Base-by-base conservation (phyloP, 495 filamentous ascomycete species). In the Penicillium argentinense region DNA sequence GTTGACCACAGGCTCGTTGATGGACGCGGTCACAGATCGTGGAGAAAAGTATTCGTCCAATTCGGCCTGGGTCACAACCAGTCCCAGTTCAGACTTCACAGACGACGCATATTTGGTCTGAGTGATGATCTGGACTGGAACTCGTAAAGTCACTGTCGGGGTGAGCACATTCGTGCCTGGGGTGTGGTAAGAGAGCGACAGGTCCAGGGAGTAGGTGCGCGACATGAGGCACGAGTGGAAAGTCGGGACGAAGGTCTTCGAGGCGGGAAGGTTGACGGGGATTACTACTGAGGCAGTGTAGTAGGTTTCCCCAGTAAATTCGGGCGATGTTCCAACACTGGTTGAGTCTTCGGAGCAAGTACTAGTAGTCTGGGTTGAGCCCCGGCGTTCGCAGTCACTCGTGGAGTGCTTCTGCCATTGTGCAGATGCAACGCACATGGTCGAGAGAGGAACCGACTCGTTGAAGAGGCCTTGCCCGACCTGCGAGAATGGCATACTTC, bases 161-260 rank as follows among this genome's bases (percentile, higher is more conserved):
- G 71, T 80, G 19, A 71, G 54, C 14, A 80, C 60, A 22, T 75
- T 74, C n/a, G 80, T 68, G 14, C 73, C 73, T 4, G 80, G 73
- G 0, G 81, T 78, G 42, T 82, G 77, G 29, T 88, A 67, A 3
- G 81, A 73, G 42, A 92, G 59, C 6, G 74, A 72, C 38, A 97
- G 68, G 30, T 86, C 83, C 16, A 97, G 74, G 7, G 76, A 71
- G 69, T 98, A 97, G 18, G 84, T 68, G 47, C 93, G 84, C 12
- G 86, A 87, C 22, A 87, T 72, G 54, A 96, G 79, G 67, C 93
- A 98, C 42, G 83, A 81, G 68, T 93, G 84, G 70, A 97, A 98
- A 13, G 89, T 91, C 0, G 93, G 95, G 21, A 93, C 66, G 66
- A 91, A 90, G 2, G 81, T 72, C 49, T 84, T 87, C 53, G 79